Base-by-base conservation (phyloP, 2,329 filamentous ascomycete genomes). In the Coniochaeta prunicola region DNA sequence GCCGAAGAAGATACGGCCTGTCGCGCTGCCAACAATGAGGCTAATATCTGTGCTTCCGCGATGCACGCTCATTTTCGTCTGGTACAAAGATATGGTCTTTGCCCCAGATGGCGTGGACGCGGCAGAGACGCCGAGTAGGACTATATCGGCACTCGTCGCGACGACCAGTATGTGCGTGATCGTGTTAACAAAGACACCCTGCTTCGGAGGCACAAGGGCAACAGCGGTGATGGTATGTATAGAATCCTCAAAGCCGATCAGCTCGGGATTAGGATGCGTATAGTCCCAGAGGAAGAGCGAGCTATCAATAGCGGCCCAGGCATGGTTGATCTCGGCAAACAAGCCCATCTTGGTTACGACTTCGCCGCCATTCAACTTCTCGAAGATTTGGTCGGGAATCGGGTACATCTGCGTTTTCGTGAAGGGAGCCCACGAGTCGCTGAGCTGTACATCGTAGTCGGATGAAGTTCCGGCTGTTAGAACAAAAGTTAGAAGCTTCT, bases 251-350 rank as follows among this genome's bases (percentile, higher is more conserved):
- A 90, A 97, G 19, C 93, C 93, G 64, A 96, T 89, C 45, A 97
- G 80, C 70, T 96, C 90, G 5, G 93, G 91, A 65, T 93, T 91
- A n/a, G 90, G 86, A 70, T 91, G 84, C 7, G 92, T 96, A 72
- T 97, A 99, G 74, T 99, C 93, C 96, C 96, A 99, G 17, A 99
- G 80, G 71, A 97, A 99, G 50, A 99, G 80, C 62, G 91, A 90
- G 75, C 96, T 97, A 76, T 99, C 94, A 70, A 99, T 94, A 26
- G 90, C 86, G 58, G 96, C 90, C 90, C 92, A 99, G 31, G 93
- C 94, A 73, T 97, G 92, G 68, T 93, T 92, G 68, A 99, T 82
- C 73, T 96, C 90, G 19, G 94, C 90, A 73, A 99, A 97, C 34
- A 99, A 79, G 10, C 96, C 96, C 89, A 99, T 96, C 68, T 86